phyloP scores from a whole-genome alignment of 768 basidiomycete genomes.

The Pleurotus sapidus region DNA sequence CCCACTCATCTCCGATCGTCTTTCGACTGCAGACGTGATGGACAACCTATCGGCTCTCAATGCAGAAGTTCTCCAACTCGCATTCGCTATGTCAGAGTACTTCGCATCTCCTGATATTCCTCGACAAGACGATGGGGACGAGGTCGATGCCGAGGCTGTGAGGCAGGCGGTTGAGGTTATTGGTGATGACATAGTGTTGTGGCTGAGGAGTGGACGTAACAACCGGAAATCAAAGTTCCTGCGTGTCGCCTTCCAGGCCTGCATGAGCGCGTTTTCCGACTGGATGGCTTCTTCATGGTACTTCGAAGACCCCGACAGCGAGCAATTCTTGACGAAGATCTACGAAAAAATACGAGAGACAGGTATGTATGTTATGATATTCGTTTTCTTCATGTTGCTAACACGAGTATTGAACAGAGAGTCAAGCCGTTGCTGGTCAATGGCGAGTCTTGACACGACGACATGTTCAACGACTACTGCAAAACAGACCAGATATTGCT shows the following conservation, averaged over 20 bases:
- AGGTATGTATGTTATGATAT: constrained; percentile 26
- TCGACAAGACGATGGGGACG: constrained; percentile 9
- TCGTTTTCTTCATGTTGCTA: neutral
- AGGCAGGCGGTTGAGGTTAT: constrained; percentile 25
- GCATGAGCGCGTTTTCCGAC: constrained; percentile 42
- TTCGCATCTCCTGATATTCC: constrained; percentile 22
- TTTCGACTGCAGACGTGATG: constrained; percentile 36
- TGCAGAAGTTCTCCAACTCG: constrained; percentile 46
- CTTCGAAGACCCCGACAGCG: constrained; percentile 45
- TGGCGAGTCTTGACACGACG: constrained; percentile 55
- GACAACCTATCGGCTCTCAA: constrained; percentile 45
- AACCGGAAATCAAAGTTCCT: constrained; percentile 37
- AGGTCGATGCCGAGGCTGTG: constrained; percentile 21
- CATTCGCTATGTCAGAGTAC: constrained; percentile 46
- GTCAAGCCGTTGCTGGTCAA: constrained; percentile 48
- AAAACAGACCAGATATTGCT: constrained; percentile 24
- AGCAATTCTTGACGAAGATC: constrained; percentile 40
- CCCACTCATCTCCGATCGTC: neutral
- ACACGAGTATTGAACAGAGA: constrained; percentile 28
- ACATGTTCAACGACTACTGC: constrained; percentile 38
- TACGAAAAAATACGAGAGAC: constrained; percentile 38
- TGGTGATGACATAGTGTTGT: constrained; percentile 32
- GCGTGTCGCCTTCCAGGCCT: constrained; percentile 43
- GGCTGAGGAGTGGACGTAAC: constrained; percentile 35
- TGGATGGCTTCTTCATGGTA: constrained; percentile 53